These are phyloP conservation scores for Stereocaulon alpinum DNA, from an alignment of 495 filamentous ascomycete species.

Conservation along the genomic window DNA sequence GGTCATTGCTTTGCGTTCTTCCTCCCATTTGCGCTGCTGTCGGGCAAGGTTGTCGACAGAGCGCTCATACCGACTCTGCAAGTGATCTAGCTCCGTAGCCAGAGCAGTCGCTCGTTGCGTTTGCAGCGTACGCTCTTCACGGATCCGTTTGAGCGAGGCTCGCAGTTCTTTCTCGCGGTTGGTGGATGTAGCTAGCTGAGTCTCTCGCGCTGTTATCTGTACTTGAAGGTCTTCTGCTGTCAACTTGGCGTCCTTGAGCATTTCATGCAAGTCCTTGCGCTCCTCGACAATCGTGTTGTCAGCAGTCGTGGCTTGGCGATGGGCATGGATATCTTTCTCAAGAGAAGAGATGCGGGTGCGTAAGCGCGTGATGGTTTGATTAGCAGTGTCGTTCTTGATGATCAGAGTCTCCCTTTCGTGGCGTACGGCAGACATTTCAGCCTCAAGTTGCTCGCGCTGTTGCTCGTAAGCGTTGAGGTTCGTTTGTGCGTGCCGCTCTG, in stretches of 20 bases:
- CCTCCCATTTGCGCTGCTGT: constrained; percentile 37
- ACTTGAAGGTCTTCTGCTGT: constrained; percentile 53
- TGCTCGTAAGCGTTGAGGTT: constrained; percentile 20
- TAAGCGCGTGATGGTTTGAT: constrained; percentile 23
- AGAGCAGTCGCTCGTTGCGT: constrained; percentile 39
- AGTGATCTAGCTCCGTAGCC: constrained; percentile 41
- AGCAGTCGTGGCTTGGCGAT: constrained; percentile 20
- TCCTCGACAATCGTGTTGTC: constrained; percentile 44
- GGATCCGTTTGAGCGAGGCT: constrained; percentile 42
- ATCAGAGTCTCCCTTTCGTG: constrained; percentile 26
- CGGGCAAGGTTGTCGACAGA: constrained; percentile 36
- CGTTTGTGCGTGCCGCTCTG: constrained; percentile 18
- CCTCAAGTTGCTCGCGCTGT: constrained; percentile 27
- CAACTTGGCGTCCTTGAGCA: constrained; percentile 55
- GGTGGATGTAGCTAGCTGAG: constrained; percentile 31
- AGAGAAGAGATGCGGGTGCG: constrained; percentile 28
- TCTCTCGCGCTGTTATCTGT: constrained; percentile 44
- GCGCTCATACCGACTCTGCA: constrained; percentile 44
- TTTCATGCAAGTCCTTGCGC: constrained; percentile 54
- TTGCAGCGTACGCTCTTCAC: constrained; percentile 47
- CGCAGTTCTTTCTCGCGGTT: constrained; percentile 45
- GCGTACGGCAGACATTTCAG: constrained; percentile 23
- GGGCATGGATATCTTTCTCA: constrained; percentile 27
- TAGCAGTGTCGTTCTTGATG: constrained; percentile 23
- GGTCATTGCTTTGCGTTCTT: constrained; percentile 36